These are phyloP conservation scores for Heracleum sosnowskyi DNA, from an alignment of 129 eudicot species.

Conservation along the genomic window DNA sequence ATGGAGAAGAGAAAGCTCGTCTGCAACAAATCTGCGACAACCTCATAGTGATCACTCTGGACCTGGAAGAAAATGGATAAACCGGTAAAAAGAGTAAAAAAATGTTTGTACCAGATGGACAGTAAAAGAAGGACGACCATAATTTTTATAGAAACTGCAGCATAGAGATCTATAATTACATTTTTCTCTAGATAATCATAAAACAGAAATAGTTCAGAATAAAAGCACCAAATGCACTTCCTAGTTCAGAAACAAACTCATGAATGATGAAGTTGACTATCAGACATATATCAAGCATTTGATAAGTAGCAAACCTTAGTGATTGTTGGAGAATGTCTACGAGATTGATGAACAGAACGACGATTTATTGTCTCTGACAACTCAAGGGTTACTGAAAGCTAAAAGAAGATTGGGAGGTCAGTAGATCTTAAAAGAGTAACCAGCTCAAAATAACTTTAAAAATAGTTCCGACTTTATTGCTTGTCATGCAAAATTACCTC, in stretches of 20 bases:
- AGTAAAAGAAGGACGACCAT: not conserved
- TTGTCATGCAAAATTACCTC: conserved; percentile 46
- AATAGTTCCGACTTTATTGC: not conserved
- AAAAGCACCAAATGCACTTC: not conserved
- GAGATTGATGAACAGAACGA: conserved; percentile 77
- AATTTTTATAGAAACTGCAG: not conserved
- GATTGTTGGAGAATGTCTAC: conserved; percentile 85
- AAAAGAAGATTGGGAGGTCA: conserved; percentile 13
- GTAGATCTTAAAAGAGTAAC: not conserved
- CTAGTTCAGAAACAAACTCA: not conserved
- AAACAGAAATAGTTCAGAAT: not conserved
- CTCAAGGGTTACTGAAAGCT: conserved; percentile 94
- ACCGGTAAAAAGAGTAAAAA: not conserved
- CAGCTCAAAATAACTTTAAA: not conserved
- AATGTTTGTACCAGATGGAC: not conserved
- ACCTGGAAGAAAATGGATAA: conserved; percentile 42
- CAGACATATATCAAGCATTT: not conserved
- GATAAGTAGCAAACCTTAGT: conserved; percentile 58
- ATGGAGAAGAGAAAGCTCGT: conserved; percentile 89
- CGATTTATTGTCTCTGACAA: conserved; percentile 79
- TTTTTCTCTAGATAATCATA: not conserved
- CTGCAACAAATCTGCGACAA: conserved; percentile 93
- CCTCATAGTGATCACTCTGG: conserved; percentile 87
- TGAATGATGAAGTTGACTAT: not conserved
- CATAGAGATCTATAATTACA: not conserved